A percentile compares a stretch with the other conserved stretches of the same genome.
Evolutionary conservation across 2,329 filamentous ascomycete genomes (phyloP).

Genomic region (Exophiala sp.): DNA sequence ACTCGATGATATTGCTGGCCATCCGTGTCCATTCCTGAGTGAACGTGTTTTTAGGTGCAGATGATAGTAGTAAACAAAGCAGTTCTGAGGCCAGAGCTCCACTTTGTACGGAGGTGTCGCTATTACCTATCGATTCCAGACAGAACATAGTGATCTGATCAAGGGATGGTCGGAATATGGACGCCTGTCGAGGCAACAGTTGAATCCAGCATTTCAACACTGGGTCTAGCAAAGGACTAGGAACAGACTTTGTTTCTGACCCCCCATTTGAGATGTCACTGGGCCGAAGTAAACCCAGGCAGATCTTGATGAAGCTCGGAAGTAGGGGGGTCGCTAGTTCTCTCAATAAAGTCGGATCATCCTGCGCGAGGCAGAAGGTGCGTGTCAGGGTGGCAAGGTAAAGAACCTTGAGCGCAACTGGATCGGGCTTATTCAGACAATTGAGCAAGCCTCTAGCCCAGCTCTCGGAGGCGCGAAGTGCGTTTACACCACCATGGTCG

Average conservation of each 20-base stretch:
- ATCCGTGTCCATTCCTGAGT: constrained; percentile 74
- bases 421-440: constrained; percentile 76
- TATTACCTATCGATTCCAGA: constrained; percentile 58
- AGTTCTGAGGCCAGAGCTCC: constrained; percentile 60
- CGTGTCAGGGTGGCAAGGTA: constrained; percentile 73
- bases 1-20: constrained; percentile 59
- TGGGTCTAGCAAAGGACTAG: constrained; percentile 57
- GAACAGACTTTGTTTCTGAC: constrained; percentile 14
- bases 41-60: constrained; percentile 73
- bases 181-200: constrained; percentile 75
- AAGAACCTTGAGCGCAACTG: constrained; percentile 69
- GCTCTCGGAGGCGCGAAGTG: constrained; percentile 65
- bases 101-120: constrained; percentile 51
- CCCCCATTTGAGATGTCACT: constrained; percentile 11
- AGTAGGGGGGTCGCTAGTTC: constrained; percentile 85
- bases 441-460: constrained; percentile 76
- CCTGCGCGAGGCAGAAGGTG: constrained; percentile 78
- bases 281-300: constrained; percentile 59
- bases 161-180: constrained; percentile 74
- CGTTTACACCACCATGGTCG: constrained; percentile 70
- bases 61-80: constrained; percentile 69
- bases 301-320: constrained; percentile 68
- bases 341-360: constrained; percentile 75
- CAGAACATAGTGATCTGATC: constrained; percentile 64
- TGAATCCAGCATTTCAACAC: constrained; percentile 68